Evolutionary conservation across 495 filamentous ascomycete species (phyloP), one percentile per base, ranked within the genome.

Genomic region (Talaromyces ruber): DNA sequence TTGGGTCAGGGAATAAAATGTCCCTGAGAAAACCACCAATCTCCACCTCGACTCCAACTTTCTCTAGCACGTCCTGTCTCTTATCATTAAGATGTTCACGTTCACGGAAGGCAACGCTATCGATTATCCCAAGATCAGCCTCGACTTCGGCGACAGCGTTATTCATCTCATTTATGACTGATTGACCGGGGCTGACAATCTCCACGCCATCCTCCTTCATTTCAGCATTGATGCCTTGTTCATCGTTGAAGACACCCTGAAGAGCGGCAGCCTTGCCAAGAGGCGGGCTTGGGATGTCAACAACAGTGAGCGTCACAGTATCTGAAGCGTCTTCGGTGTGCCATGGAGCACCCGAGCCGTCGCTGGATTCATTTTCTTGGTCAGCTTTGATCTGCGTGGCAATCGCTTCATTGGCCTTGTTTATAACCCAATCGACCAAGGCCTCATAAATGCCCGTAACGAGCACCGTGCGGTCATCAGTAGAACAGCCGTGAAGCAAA

Each of bases 201-300:
- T 87, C 79, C 25, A 98, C 84, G 16, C 95, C 95, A 66, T 98
- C 94, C 62, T 92, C 86, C 70, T 91, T 94, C 93, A 98, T 98
- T 72, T 98, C 94, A 1, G 86, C 84, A 65, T 98, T 97, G 73
- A 98, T 96, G 55, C 94, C 94, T n/a, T 87, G 74, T 29, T 73
- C 82, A 65, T 97, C 94, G 66, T 98, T 93, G 68, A 98, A 98
- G 32, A 98, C 85, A 3, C 89, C 89, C 55, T 91, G 86, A 75
- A 98, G 85, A 5, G 90, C 85, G 11, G 93, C 74, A 2, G 95
- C 94, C 70, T 92, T 96, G 54, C 91, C 90, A 11, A 98, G 77
- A 18, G 82, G 84, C 45, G 88, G 84, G 64, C 86, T 82, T 2
- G 94, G 92, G 11, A 97, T 81, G 69, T 98, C 95, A 24, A 98